These are phyloP conservation scores for Trametes cingulata DNA, from an alignment of 768 basidiomycete species.

Conservation along the genomic window DNA sequence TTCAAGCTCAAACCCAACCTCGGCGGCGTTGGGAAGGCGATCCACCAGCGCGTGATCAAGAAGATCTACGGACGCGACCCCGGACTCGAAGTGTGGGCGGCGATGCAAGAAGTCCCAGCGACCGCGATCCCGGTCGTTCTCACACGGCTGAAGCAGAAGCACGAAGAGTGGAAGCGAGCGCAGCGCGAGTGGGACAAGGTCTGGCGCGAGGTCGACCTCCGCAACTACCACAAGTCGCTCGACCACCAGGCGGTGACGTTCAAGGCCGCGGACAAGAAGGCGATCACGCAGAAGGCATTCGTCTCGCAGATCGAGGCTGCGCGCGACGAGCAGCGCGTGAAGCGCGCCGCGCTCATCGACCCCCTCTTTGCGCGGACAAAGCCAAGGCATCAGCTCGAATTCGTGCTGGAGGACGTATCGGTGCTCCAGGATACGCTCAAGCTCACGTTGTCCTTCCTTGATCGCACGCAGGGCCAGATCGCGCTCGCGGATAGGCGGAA, in stretches of 20 bases:
- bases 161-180: conserved; percentile 97
- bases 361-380: conserved; percentile 58
- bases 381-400: conserved; percentile 79
- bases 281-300: conserved; percentile 71
- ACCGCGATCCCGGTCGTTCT: conserved; percentile 90
- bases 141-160: conserved; percentile 88
- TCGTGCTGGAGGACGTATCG: conserved; percentile 66
- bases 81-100: conserved; percentile 77
- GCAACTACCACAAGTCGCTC: conserved; percentile 90
- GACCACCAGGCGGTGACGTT: conserved; percentile 93
- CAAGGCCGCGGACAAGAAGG: conserved; percentile 89
- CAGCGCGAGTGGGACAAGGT: conserved; percentile 99
- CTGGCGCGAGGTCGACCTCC: conserved; percentile 94
- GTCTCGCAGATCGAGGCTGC: conserved; percentile 84
- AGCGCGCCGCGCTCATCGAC: conserved; percentile 61
- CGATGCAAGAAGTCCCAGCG: conserved; percentile 91
- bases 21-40: conserved; percentile 78
- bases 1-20: conserved; percentile 92
- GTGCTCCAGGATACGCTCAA: conserved; percentile 88
- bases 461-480: conserved; percentile 80
- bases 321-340: conserved; percentile 75
- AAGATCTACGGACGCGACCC: conserved; percentile 94
- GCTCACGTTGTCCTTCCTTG: conserved; percentile 86
- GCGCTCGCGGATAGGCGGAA: conserved; percentile 70
- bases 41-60: conserved; percentile 92